Evolutionary conservation across 306 rosid species (phyloP).

Genomic region (Glycine latifolia): DNA sequence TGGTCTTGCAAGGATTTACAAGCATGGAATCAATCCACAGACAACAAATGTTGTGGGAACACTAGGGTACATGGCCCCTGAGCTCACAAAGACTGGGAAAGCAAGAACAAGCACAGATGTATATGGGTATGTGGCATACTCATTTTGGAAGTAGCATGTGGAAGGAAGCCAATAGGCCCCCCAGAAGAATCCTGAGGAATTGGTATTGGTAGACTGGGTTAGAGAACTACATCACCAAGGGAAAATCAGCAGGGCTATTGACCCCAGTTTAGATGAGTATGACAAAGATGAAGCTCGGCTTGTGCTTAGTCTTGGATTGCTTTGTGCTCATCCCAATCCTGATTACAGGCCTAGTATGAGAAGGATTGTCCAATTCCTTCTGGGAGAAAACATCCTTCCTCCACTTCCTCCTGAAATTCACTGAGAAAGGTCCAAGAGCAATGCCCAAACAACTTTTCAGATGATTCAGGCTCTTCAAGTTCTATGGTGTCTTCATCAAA

Average conservation of each 20-base stretch:
- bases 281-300: constrained; percentile 42
- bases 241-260: constrained; percentile 35
- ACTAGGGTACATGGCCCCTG: constrained; percentile 53
- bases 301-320: constrained; percentile 50
- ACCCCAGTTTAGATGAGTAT: constrained; percentile 38
- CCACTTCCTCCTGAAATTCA: constrained; percentile 37
- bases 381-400: constrained; percentile 41
- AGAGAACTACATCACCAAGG: constrained; percentile 37
- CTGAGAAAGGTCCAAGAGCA: constrained; percentile 9
- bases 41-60: constrained; percentile 50
- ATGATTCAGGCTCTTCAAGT: constrained; percentile 2
- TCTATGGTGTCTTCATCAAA: not conserved
- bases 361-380: constrained; percentile 44
- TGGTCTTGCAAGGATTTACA: constrained; percentile 49
- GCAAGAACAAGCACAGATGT: constrained; percentile 53
- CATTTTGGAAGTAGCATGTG: constrained; percentile 48
- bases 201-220: constrained; percentile 51
- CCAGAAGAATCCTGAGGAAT: constrained; percentile 32
- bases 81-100: constrained; percentile 50
- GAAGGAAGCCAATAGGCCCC: constrained; percentile 47
- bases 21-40: constrained; percentile 46
- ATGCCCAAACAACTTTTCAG: not conserved
- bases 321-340: constrained; percentile 52
- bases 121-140: constrained; percentile 45
- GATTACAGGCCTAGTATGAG: constrained; percentile 49